Evolutionary conservation across 140 eudicot genomes (phyloP).

Genomic region (Oenanthe javanica): DNA sequence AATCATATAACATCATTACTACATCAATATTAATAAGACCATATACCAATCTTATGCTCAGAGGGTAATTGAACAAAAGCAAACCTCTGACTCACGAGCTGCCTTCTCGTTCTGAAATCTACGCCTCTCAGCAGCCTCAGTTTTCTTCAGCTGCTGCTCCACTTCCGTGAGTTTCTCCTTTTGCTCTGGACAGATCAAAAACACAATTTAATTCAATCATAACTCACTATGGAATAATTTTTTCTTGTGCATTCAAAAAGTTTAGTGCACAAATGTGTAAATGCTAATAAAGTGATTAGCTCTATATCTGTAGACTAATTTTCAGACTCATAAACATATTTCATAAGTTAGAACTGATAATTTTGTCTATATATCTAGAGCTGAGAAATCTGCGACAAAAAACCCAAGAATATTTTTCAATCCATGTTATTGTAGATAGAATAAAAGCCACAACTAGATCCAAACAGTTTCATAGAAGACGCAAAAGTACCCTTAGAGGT

Average conservation of each 20-base stretch:
- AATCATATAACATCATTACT: not conserved
- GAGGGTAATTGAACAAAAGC: not conserved
- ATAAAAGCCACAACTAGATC: not conserved
- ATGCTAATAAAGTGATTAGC: not conserved
- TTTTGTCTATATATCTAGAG: not conserved
- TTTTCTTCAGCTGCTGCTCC: conserved; percentile 66
- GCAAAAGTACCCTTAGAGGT: no score
- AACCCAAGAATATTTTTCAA: not conserved
- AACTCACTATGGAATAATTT: not conserved
- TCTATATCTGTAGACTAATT: not conserved
- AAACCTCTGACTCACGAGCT: conserved; percentile 68
- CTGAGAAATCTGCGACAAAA: not conserved
- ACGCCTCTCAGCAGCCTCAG: conserved; percentile 78
- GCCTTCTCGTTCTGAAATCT: conserved; percentile 67
- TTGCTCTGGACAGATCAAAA: conserved; percentile 37
- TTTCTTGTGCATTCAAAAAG: not conserved
- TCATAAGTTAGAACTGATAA: not conserved
- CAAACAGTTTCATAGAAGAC: not conserved
- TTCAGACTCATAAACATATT: not conserved
- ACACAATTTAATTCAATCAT: not conserved
- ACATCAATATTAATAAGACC: not conserved
- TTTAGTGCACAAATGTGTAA: not conserved
- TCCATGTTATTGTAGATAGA: not conserved
- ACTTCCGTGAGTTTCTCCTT: conserved; percentile 71
- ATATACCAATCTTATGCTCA: not conserved